Base-by-base conservation (phyloP, 75 land plant genomes). In the Cupressus sempervirens region DNA sequence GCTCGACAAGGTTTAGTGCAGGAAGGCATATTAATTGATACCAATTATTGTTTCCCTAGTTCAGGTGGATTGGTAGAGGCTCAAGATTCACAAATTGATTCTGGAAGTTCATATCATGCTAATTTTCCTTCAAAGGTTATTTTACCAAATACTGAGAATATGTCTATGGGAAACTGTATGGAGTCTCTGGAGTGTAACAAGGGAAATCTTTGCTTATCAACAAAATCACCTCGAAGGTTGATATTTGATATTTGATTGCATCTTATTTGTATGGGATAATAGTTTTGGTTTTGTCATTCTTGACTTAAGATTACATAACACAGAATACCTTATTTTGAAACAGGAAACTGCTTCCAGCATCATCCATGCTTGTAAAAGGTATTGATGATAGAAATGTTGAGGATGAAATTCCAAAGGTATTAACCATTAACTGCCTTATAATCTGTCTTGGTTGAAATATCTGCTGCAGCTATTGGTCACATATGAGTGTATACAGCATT, bases 371-470 rank as follows among this genome's bases (percentile, higher is more conserved):
- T 79, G 38, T 79, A 29, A 79, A 79, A 79, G 81, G 81, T 26
- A 41, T 26, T 79, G 26, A 79, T 79, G 81, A 43, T 10, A 46
- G 43, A 79, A 79, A 30, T 36, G 48, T 79, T 79, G 48, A 41
- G 29, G 81, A 79, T 79, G 81, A 79, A 50, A n/a, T 79, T 79
- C 48, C 81, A 43, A 79, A 45, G 81, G 81, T 79, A 79, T 79
- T 7, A 23, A 43, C 3, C 23, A 26, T 26, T 3, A 10, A 45
- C 8, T 41, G 8, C n/a, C 9, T 23, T 26, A 2, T 26, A 20
- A 45, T 43, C 12, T 79, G 13, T n/a, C n/a, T 26, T 26, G 46
- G 4, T 26, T 26, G 29, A 41, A 4, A 45, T 38, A 79, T 26
- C 30, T 79, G n/a, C 81, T 43, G 35, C 35, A 62, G 38, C 23